These are phyloP conservation scores for Hypocreales sp. DNA, from an alignment of 2,329 filamentous ascomycete genomes.

Conservation along the genomic window DNA sequence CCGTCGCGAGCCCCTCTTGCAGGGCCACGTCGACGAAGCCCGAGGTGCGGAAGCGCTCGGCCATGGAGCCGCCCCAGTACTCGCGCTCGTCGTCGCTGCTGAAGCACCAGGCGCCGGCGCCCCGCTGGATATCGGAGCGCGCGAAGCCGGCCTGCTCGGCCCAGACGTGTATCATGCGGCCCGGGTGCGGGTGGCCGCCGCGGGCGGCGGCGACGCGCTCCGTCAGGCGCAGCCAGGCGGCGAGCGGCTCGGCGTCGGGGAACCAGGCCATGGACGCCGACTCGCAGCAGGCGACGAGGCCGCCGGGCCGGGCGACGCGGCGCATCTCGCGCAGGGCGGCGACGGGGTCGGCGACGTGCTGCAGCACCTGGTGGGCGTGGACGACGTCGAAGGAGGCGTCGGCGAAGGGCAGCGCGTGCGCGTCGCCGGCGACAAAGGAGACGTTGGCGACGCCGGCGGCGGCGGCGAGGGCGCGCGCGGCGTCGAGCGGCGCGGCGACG, in stretches of 20 bases:
- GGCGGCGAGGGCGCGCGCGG: conserved; percentile 12
- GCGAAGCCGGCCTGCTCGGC: conserved; percentile 8
- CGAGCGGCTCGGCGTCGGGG: conserved; percentile 7
- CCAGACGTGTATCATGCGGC: conserved; percentile 9
- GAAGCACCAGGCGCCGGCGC: conserved; percentile 9
- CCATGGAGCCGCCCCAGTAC: conserved; percentile 9
- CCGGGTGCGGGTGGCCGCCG: conserved; percentile 8
- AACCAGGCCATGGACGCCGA: conserved; percentile 10
- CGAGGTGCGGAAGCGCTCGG: conserved; percentile 7
- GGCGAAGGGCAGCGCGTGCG: conserved; percentile 13
- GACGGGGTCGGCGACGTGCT: conserved; percentile 20
- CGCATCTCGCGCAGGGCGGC: conserved; percentile 21
- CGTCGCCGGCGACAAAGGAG: neutral
- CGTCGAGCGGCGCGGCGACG: conserved; percentile 13
- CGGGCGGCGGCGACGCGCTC: conserved; percentile 4
- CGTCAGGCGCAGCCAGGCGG: conserved; percentile 7
- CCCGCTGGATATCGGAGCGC: conserved; percentile 2
- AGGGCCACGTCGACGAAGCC: conserved; percentile 6
- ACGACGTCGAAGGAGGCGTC: conserved; percentile 25
- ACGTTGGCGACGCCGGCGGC: conserved; percentile 13
- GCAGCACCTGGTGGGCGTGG: conserved; percentile 21
- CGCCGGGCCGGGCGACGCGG: conserved; percentile 23
- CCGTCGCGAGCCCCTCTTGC: conserved; percentile 3
- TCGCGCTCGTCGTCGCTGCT: conserved; percentile 6
- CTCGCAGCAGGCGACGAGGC: conserved; percentile 19